Percentiles rank a stretch among this genome's conserved stretches.
phyloP scores from a whole-genome alignment of 352 stramenopile species.

The Thalassiosira mediterranea region DNA sequence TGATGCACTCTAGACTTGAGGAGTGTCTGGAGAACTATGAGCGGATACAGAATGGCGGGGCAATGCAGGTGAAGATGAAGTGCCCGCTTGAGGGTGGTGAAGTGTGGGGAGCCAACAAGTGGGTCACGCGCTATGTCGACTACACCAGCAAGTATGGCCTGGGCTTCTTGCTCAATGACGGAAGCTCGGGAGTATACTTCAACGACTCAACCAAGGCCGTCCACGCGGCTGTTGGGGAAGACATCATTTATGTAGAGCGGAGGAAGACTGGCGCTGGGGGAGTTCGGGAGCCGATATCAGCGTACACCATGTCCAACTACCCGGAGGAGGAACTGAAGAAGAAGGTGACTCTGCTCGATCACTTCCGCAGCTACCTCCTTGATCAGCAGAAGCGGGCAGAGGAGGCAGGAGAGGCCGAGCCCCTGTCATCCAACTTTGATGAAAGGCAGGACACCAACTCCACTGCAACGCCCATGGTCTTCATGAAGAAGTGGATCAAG shows the following conservation, averaged over 20 bases:
- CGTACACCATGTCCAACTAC: conserved; percentile 83
- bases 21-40: conserved; percentile 57
- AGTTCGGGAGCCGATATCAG: conserved; percentile 42
- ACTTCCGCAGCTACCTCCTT: conserved; percentile 97
- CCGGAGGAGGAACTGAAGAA: conserved; percentile 90
- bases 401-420: conserved; percentile 34
- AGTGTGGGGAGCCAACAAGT: conserved; percentile 84
- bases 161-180: conserved; percentile 96
- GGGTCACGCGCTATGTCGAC: conserved; percentile 97
- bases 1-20: conserved; percentile 70
- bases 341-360: conserved; percentile 96
- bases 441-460: conserved; percentile 19
- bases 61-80: conserved; percentile 40
- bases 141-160: conserved; percentile 99
- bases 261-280: conserved; percentile 51
- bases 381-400: conserved; percentile 85
- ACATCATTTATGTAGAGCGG: conserved; percentile 96
- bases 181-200: conserved; percentile 94
- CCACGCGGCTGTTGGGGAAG: conserved; percentile 86
- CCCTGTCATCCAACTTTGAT: conserved; percentile 37
- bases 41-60: conserved; percentile 47
- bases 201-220: conserved; percentile 99
- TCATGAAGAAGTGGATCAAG: conserved; percentile 98
- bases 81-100: conserved; percentile 28
- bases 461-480: conserved; percentile 83